These are phyloP conservation scores for Scalesia atractyloides DNA, from an alignment of 129 eudicot genomes.

Conservation along the genomic window DNA sequence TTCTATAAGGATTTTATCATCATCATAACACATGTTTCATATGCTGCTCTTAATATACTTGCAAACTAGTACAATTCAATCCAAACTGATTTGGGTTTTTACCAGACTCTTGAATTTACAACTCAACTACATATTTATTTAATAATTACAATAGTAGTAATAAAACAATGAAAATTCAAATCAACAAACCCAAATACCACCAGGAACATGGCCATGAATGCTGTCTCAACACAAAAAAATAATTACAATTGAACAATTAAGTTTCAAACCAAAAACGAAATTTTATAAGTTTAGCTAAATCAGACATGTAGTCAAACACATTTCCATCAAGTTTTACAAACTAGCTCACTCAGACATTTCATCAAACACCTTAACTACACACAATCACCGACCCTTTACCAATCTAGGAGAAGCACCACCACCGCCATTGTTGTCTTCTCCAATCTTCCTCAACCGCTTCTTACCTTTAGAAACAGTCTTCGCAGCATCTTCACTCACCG, in stretches of 20 bases:
- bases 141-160: no score
- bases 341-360: constrained; percentile 26
- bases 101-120: no score
- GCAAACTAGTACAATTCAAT: no score
- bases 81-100: no score
- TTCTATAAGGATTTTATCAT: no score
- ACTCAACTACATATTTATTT: no score
- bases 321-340: neutral
- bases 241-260: neutral
- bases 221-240: no score
- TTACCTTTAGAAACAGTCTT: constrained; percentile 21
- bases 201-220: no score
- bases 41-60: no score
- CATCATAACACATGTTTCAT: neutral
- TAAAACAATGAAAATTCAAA: no score
- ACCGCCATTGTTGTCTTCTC: constrained; percentile 10
- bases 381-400: constrained; percentile 21
- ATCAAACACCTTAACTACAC: constrained; percentile 32
- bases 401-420: constrained; percentile 47
- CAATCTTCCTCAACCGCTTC: constrained; percentile 36
- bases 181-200: no score
- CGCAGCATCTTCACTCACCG: constrained; percentile 23
- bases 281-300: neutral
- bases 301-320: neutral
- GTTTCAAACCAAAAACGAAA: neutral